Evolutionary conservation across 2,329 filamentous ascomycete genomes (phyloP), one percentile per base, ranked within the genome.

Genomic region (Hymenoscyphus repandus): DNA sequence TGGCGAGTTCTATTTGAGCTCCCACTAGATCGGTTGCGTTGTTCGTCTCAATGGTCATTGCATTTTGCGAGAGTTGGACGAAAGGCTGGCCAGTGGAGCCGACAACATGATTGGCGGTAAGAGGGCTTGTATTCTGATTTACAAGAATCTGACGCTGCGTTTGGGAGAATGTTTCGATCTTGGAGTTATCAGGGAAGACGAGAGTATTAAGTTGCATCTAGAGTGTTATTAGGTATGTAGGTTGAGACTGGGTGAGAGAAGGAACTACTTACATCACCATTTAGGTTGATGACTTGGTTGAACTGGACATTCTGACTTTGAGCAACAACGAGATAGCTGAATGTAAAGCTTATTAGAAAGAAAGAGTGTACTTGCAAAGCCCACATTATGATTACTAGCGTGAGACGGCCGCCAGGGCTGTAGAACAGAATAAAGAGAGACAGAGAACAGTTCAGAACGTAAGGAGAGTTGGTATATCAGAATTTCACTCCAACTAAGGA

Each of bases 381-480:
- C 37, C 48, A 39, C 54, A 53, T 53, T 53, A 56, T 56, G 42
- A 48, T 53, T 53, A 53, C 7, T 12, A 47, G 27, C 20, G 50
- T 41, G 49, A 18, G 20, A 44, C 27, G 45, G 53, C 53, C 54
- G 40, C 54, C 54, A 53, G 54, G 54, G 54, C 54, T 51, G 34
- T 47, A 48, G 32, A 32, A 49, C 34, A 18, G 48, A 31, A 34
- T 43, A 49, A 36, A 17, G 44, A 39, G 27, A 27, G 31, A 42
- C 20, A 43, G 36, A 68, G 46, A 78, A 13, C 17, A 22, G n/a
- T 22, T 22, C 6, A 13, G 9, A 31, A 43, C 18, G 22, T 27
- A 22, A 31, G 15, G 18, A 17, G 18, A 30, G 20, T 22, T 22
- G 12, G 40, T 22, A 11, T 43, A 22, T 43, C 22, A 43, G 15